Percentiles rank a stretch among this genome's conserved stretches.
Evolutionary conservation across 352 stramenopile species (phyloP).

Genomic region (Phytophthora aleatoria): DNA sequence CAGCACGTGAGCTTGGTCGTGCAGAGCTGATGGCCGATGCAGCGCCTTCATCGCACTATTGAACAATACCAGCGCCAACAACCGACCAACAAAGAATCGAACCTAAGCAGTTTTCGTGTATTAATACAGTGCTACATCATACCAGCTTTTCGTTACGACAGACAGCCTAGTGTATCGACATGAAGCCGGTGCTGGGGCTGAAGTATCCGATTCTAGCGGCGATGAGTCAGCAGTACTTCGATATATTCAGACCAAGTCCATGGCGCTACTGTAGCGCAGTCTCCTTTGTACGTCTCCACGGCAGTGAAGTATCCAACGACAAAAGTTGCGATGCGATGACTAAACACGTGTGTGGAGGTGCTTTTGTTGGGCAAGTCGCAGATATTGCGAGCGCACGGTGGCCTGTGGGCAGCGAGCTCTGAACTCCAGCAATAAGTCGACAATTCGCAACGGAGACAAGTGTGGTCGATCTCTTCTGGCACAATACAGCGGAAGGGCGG

Average conservation of each 20-base stretch:
- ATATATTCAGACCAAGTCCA: neutral
- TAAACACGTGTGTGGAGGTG: neutral
- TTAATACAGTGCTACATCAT: no score
- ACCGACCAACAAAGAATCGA: no score
- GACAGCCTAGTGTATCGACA: neutral
- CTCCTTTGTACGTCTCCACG: neutral
- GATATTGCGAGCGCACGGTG: neutral
- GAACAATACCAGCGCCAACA: no score
- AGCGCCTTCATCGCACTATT: no score
- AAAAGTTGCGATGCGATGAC: neutral
- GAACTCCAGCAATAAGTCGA: conserved; percentile 1
- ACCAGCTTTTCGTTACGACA: neutral
- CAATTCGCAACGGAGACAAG: neutral
- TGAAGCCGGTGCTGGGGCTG: neutral
- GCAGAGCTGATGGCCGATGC: no score
- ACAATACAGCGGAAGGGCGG: conserved; percentile 4
- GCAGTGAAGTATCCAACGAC: neutral
- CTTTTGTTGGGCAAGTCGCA: neutral
- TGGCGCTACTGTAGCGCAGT: neutral
- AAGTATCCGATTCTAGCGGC: conserved; percentile 1
- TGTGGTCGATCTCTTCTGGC: neutral
- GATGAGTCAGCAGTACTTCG: conserved; percentile 6
- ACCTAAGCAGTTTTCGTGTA: neutral
- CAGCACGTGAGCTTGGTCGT: no score
- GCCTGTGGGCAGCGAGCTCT: neutral